Percentiles rank a stretch among this genome's conserved stretches.
These are phyloP conservation scores for Beauveria caledonica DNA, from an alignment of 2,329 filamentous ascomycete species.

Conservation along the genomic window DNA sequence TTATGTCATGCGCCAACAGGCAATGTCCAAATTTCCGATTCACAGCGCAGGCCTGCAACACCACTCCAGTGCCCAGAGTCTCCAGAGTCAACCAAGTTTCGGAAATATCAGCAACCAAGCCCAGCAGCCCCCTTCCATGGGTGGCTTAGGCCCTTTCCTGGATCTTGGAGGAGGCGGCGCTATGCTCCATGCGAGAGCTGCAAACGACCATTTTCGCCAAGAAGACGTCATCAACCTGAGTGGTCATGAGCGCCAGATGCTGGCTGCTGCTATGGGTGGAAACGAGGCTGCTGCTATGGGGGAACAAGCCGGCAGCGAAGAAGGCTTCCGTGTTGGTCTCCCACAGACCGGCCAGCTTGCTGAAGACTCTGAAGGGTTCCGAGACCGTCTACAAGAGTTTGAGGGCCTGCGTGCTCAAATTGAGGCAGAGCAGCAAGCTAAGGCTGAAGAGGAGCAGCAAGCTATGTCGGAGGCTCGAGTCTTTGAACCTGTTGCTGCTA, in stretches of 20 bases:
- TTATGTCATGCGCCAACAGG: conserved; percentile 78
- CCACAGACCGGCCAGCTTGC: conserved; percentile 42
- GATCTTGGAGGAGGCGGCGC: conserved; percentile 48
- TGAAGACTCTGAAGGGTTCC: conserved; percentile 50
- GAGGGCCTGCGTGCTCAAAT: conserved; percentile 67
- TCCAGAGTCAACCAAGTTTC: conserved; percentile 95
- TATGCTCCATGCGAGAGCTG: conserved; percentile 19
- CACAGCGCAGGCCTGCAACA: conserved; percentile 60
- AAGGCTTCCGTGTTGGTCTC: conserved; percentile 37
- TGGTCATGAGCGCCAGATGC: conserved; percentile 43
- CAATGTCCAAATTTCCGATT: conserved; percentile 64
- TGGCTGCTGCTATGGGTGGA: conserved; percentile 32
- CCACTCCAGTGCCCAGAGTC: conserved; percentile 87
- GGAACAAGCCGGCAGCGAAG: conserved; percentile 29
- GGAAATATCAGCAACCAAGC: conserved; percentile 88
- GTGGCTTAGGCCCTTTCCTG: conserved; percentile 60
- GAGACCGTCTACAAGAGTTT: conserved; percentile 75
- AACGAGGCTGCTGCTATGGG: conserved; percentile 24
- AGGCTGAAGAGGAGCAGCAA: conserved; percentile 23
- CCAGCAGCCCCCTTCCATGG: conserved; percentile 42
- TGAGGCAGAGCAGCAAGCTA: conserved; percentile 44
- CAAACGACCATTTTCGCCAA: conserved; percentile 51
- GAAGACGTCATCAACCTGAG: conserved; percentile 66
- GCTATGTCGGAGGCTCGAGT: conserved; percentile 12
- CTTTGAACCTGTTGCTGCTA: not conserved